phyloP scores from a whole-genome alignment of 2,329 filamentous ascomycete species.

The Colletotrichum tabaci region DNA sequence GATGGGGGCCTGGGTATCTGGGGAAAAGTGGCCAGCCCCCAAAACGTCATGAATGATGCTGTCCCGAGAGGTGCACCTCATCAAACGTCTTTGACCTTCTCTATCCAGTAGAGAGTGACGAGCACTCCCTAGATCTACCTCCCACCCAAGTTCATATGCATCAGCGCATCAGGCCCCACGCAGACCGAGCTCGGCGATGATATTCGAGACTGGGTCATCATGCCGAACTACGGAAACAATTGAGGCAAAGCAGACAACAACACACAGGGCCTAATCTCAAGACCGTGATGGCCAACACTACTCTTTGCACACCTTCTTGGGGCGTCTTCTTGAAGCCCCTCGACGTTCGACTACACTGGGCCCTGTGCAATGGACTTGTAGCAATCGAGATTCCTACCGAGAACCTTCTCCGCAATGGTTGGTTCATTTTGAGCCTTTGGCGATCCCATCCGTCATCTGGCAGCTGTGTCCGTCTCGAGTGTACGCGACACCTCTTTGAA shows the following conservation, averaged over 20 bases:
- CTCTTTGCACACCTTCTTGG: background rate
- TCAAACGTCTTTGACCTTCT: constrained; percentile 7
- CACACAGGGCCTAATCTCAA: constrained; percentile 1
- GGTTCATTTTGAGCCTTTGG: background rate
- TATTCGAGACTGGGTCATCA: background rate
- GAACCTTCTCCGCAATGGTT: constrained; percentile 10
- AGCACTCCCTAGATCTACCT: background rate
- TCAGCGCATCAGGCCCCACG: background rate
- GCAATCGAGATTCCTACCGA: constrained; percentile 7
- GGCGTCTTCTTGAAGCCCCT: background rate
- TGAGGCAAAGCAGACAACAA: background rate
- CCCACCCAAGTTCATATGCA: background rate
- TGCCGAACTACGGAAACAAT: background rate
- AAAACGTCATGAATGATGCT: constrained; percentile 38
- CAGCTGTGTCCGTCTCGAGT: too few species aligned
- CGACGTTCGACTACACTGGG: constrained; percentile 6
- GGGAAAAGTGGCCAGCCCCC: constrained; percentile 6
- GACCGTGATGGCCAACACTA: background rate
- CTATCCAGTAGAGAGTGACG: background rate
- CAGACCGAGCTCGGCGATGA: background rate
- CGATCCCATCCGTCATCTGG: constrained; percentile 31
- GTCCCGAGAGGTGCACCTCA: background rate
- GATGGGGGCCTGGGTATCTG: constrained; percentile 14
- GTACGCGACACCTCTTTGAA: background rate
- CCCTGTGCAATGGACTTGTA: background rate